Conservation (phyloP, 1,139 yeast species). For the Hanseniaspora uvarum region DNA sequence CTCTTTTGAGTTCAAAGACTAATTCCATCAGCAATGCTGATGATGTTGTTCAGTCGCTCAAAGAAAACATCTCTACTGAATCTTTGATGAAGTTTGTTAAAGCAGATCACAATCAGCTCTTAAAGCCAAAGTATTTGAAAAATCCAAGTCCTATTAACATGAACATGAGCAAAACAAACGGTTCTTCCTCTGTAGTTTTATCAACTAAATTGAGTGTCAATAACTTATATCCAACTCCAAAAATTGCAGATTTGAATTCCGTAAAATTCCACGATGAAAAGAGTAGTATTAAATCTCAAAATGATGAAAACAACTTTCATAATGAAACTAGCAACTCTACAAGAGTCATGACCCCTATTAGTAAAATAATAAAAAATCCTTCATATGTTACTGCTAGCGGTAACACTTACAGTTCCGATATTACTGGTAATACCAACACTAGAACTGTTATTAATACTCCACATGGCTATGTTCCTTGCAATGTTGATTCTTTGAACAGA, state of each 20-base stretch:
- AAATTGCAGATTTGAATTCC: background rate
- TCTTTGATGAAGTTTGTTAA: constrained; percentile 2
- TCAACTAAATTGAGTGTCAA: no score
- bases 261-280: background rate
- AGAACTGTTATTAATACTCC: constrained; percentile 1
- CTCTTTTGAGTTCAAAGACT: background rate
- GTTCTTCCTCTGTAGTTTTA: background rate
- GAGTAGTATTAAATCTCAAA: background rate
- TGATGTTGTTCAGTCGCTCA: background rate
- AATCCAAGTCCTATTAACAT: background rate
- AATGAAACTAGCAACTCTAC: background rate
- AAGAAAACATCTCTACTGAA: constrained; percentile 1
- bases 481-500: background rate
- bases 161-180: background rate
- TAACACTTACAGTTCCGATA: background rate
- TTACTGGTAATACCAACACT: background rate
- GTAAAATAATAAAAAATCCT: background rate
- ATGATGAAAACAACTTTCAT: background rate
- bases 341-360: constrained; percentile 1
- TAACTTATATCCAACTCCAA: background rate
- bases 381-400: background rate
- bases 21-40: background rate
- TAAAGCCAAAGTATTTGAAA: background rate
- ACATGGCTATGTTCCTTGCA: background rate
- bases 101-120: background rate